Base-by-base conservation (phyloP, 768 basidiomycete species). In the Suillus clintonianus region DNA sequence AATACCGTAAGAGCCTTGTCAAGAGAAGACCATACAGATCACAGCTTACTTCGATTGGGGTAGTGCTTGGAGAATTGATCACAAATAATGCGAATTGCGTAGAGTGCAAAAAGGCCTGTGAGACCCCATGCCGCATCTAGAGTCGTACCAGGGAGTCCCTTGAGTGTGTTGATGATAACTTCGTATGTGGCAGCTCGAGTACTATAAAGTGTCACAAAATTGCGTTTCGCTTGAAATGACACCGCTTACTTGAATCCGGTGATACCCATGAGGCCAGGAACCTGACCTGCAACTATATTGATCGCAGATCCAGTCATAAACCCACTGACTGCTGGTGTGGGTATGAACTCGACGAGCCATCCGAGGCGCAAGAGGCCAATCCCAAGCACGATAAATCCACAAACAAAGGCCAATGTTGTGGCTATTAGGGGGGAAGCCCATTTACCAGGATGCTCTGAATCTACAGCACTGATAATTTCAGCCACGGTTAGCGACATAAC, bases 301-400 rank as follows among this genome's bases (percentile, higher is more conserved):
- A 98, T 87, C 41, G 97, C 97, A n/a, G 92, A 95, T 22, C 97
- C 97, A 0, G 97, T 99, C 95, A 99, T 97, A 80, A 97, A 93
- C 22, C 90, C 91, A 68, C 89, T 90, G 64, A 94, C 89, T 3
- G 92, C 92, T 3, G 91, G 91, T 8, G 86, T 83, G 22, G 93
- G 91, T 65, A 96, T 98, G 74, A 99, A 95, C 72, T 99, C 96
- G 58, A 99, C 90, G 37, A 98, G 79, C 94, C 95, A 97, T 0
- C 97, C 97, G 6, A 98, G 70, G 11, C 97, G 86, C 13, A 99
- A 81, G 27, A 99, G 78, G 55, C 97, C 97, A 45, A 99, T 88
- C 27, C 84, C 92, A 43, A 98, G 86, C 32, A 94, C 90, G 76
- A 97, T 95, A 77, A 95, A 94, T 17, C 97, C 97, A 69, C 86